Evolutionary conservation across 225 moss, liverwort and hornwort species (phyloP).

Genomic region (Marchantia paleacea): DNA sequence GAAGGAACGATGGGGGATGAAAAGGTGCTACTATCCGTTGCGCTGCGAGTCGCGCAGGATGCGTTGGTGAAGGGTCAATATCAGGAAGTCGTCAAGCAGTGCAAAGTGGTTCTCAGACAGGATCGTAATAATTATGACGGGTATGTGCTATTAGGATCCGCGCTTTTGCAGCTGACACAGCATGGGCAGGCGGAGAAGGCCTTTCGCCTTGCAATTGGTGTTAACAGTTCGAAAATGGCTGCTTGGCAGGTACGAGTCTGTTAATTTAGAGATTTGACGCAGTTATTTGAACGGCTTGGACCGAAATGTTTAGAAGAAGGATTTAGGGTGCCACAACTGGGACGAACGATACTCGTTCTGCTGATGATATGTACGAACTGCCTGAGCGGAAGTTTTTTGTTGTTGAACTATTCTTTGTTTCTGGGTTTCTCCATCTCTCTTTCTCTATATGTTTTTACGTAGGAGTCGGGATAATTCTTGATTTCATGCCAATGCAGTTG

Average conservation of each 20-base stretch:
- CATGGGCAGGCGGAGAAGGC: conserved; percentile 78
- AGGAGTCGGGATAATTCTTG: neutral
- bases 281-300: neutral
- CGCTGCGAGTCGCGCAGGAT: conserved; percentile 70
- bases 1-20: conserved; percentile 33
- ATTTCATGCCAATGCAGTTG: conserved; percentile 6
- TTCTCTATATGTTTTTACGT: neutral
- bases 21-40: conserved; percentile 30
- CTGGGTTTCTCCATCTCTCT: neutral
- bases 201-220: conserved; percentile 67
- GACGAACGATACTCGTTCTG: neutral
- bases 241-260: conserved; percentile 73
- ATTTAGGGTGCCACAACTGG: neutral
- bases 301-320: neutral
- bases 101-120: conserved; percentile 86
- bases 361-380: neutral
- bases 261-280: neutral
- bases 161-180: conserved; percentile 74
- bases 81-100: conserved; percentile 73
- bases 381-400: neutral
- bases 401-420: no score
- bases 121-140: conserved; percentile 84
- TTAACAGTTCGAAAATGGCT: conserved; percentile 64
- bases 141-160: conserved; percentile 78
- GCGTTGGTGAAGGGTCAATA: conserved; percentile 59